Evolutionary conservation across 371 early-diverging fungal genomes (phyloP).

Genomic region (Dipsacomyces acuminosporus): DNA sequence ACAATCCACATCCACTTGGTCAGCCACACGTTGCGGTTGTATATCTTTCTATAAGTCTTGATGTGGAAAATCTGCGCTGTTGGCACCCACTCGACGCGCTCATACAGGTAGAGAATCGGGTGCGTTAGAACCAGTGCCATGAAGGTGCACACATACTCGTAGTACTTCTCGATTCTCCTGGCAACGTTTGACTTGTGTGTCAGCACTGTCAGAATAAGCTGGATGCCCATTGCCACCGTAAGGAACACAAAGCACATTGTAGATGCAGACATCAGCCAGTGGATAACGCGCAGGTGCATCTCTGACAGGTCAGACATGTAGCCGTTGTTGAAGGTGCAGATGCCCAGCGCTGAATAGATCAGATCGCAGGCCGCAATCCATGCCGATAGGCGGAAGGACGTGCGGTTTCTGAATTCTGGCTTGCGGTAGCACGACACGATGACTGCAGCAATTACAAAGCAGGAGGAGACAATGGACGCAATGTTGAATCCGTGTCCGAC

Average conservation of each 20-base stretch:
- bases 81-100: conserved; percentile 19
- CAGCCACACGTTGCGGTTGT: conserved; percentile 23
- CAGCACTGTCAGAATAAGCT: conserved; percentile 9
- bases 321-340: conserved; percentile 27
- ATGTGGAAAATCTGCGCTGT: conserved; percentile 29
- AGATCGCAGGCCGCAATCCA: conserved; percentile 30
- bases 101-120: conserved; percentile 31
- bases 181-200: conserved; percentile 1
- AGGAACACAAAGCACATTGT: conserved; percentile 26
- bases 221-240: conserved; percentile 23
- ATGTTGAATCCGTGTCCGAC: conserved; percentile 34
- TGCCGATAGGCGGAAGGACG: conserved; percentile 28
- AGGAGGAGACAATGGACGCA: conserved; percentile 23
- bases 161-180: conserved; percentile 18
- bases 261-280: conserved; percentile 35
- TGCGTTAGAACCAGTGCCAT: conserved; percentile 31
- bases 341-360: conserved; percentile 26
- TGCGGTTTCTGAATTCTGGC: not conserved
- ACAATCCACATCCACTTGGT: conserved; percentile 35
- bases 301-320: conserved; percentile 32
- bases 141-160: conserved; percentile 18
- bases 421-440: conserved; percentile 3
- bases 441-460: conserved; percentile 18
- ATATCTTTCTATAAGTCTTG: conserved; percentile 8
- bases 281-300: conserved; percentile 27